Percentiles rank a stretch among this genome's conserved stretches.
These are phyloP conservation scores for Saturnispora bothae DNA, from an alignment of 805 yeast genomes.

Conservation along the genomic window DNA sequence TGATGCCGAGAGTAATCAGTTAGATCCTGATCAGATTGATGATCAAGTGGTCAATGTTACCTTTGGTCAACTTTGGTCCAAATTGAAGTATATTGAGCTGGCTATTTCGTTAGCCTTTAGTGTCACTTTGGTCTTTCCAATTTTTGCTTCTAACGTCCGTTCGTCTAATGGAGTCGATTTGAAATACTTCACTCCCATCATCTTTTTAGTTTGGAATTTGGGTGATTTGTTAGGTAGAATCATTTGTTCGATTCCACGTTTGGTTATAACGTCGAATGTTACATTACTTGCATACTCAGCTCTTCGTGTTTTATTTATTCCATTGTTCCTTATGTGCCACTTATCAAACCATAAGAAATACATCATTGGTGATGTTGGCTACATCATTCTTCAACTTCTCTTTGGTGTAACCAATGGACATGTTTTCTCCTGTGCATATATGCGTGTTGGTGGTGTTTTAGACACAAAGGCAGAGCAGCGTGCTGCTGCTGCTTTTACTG, in stretches of 20 bases:
- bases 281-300: constrained; percentile 45
- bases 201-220: constrained; percentile 76
- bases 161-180: constrained; percentile 30
- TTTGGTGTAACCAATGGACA: constrained; percentile 91
- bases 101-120: constrained; percentile 68
- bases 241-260: constrained; percentile 39
- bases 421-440: constrained; percentile 62
- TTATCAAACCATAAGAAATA: constrained; percentile 29
- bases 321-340: constrained; percentile 63
- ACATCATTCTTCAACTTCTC: constrained; percentile 56
- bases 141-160: constrained; percentile 67
- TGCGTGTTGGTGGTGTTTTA: constrained; percentile 21
- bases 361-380: constrained; percentile 48
- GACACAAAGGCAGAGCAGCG: constrained; percentile 52
- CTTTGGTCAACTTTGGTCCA: constrained; percentile 47
- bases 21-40: constrained; percentile 31
- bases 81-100: constrained; percentile 51
- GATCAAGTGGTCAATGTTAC: neutral
- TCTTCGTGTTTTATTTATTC: constrained; percentile 50
- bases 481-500: constrained; percentile 92
- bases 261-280: constrained; percentile 34
- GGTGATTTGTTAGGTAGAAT: constrained; percentile 82
- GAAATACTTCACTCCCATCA: constrained; percentile 54
- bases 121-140: constrained; percentile 74
- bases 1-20: constrained; percentile 4